Base-by-base conservation (phyloP, 495 filamentous ascomycete species). In the Penicillium daleae region DNA sequence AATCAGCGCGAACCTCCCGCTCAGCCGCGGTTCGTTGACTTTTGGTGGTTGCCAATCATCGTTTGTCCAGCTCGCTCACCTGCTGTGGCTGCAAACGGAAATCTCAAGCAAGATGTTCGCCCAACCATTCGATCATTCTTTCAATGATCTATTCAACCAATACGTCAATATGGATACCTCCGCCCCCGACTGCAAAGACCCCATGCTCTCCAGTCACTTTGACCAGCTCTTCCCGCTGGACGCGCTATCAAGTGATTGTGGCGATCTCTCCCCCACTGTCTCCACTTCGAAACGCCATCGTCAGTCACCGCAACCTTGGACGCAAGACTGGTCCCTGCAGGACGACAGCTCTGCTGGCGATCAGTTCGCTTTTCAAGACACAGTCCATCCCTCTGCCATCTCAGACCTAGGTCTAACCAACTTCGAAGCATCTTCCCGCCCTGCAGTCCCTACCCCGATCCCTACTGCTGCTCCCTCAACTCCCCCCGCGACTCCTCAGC, bases 131-230 rank as follows among this genome's bases (percentile, higher is more conserved):
- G 80, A 83, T 62, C 78, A 85, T 66, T 81, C 80, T 22, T 80
- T 78, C 74, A 80, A 80, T 72, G 78, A 81, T 66, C 66, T 84
- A 65, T 83, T 83, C 71, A 81, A 78, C 67, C 79, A 83, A 72
- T 82, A 78, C 66, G 77, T 83, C 71, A 80, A 82, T 60, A 74
- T 79, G 71, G 79, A 81, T 56, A 71, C 73, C 49, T 69, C 74
- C n/a, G 71, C 66, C 46, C 62, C 71, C 53, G 76, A 81, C 65
- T 72, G 66, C 62, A 80, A 79, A 71, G 77, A 78, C 55, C 68
- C 78, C 62, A 71, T 77, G 56, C 79, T 83, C 66, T 64, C 72
- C 39, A 69, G 76, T 40, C 75, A 82, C 50, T 70, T 79, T 58
- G 82, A 81, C 54, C 78, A 79, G 59, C 63, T 79, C 37, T 78